These are phyloP conservation scores for Aspergillus affinis DNA, from an alignment of 495 filamentous ascomycete species.

Conservation along the genomic window DNA sequence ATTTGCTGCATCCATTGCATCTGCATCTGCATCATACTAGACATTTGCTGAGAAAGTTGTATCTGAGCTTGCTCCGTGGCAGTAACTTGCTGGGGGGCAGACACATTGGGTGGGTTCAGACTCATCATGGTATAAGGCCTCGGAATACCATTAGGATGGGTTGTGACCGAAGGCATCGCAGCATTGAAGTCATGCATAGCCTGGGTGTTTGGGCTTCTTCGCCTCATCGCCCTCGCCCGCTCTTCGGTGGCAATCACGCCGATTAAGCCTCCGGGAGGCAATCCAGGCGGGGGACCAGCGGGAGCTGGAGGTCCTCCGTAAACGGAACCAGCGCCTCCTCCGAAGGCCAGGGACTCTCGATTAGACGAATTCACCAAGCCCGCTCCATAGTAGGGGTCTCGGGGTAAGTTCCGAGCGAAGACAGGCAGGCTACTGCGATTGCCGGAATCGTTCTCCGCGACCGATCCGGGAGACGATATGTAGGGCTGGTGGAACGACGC, in stretches of 20 bases:
- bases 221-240: conserved; percentile 68
- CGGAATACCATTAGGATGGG: conserved; percentile 34
- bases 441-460: conserved; percentile 39
- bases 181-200: conserved; percentile 45
- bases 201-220: conserved; percentile 73
- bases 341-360: conserved; percentile 74
- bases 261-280: conserved; percentile 72
- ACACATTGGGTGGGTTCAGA: conserved; percentile 39
- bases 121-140: conserved; percentile 51
- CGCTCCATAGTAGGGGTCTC: conserved; percentile 86
- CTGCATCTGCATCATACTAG: conserved; percentile 88
- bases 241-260: conserved; percentile 91
- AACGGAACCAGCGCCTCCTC: conserved; percentile 56
- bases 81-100: conserved; percentile 30
- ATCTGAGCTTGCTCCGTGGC: conserved; percentile 75
- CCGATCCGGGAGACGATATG: conserved; percentile 43
- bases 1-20: conserved; percentile 79
- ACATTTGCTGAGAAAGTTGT: conserved; percentile 86
- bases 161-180: conserved; percentile 31
- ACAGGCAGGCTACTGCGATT: conserved; percentile 62
- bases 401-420: conserved; percentile 83
- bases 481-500: conserved; percentile 38
- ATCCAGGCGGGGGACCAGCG: conserved; percentile 30
- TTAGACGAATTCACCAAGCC: conserved; percentile 71
- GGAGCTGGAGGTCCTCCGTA: conserved; percentile 51